A percentile compares a stretch with the other conserved stretches of the same genome.
These are phyloP conservation scores for Oidiodendron maius DNA, from an alignment of 495 filamentous ascomycete species.

Conservation along the genomic window DNA sequence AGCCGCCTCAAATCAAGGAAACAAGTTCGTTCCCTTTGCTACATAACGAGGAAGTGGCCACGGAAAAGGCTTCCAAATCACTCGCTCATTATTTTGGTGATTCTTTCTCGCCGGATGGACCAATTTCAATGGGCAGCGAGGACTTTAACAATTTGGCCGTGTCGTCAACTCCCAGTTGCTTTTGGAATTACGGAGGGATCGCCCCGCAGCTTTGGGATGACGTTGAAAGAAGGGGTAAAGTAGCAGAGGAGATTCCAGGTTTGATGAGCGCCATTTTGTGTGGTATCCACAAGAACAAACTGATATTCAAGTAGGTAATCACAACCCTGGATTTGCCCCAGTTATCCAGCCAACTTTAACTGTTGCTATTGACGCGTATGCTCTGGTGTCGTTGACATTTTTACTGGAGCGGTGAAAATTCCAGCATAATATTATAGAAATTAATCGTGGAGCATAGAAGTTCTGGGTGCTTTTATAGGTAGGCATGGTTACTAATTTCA, in stretches of 20 bases:
- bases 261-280: not conserved
- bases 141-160: not conserved
- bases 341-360: not conserved
- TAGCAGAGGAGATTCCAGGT: not conserved
- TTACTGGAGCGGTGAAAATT: too few species aligned
- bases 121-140: not conserved
- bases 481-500: too few species aligned
- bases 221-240: not conserved
- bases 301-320: not conserved
- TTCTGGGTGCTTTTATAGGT: too few species aligned
- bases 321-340: not conserved
- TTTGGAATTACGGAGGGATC: not conserved
- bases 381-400: not conserved
- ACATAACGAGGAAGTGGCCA: not conserved
- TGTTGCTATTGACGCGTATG: not conserved
- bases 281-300: not conserved
- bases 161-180: not conserved
- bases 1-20: not conserved
- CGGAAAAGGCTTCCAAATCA: not conserved
- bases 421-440: too few species aligned
- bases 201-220: not conserved
- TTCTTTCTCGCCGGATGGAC: not conserved
- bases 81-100: not conserved
- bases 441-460: too few species aligned
- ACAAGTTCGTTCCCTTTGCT: not conserved